phyloP scores from a whole-genome alignment of 75 land plant genomes.

The Pinus tabuliformis region DNA sequence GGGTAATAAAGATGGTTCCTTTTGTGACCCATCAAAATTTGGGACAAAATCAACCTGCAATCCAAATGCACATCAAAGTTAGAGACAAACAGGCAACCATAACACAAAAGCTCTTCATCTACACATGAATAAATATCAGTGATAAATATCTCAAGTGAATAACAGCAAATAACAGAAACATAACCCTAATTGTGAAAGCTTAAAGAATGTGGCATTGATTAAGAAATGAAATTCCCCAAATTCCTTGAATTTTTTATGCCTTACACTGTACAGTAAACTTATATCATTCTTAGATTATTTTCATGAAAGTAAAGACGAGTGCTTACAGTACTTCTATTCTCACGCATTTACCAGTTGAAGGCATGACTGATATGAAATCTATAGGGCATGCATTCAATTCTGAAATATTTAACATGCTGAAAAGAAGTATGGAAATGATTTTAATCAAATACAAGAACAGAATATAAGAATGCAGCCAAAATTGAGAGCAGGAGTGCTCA shows the following conservation, averaged over 20 bases:
- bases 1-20: conserved; percentile 89
- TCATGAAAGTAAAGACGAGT: too few relatives aligned
- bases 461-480: too few relatives aligned
- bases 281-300: background rate
- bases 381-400: too few relatives aligned
- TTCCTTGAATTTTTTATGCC: background rate
- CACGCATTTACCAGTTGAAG: too few relatives aligned
- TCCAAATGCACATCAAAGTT: background rate
- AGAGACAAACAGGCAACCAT: background rate
- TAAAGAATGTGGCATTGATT: background rate
- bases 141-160: background rate
- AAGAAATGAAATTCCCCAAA: background rate
- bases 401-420: too few relatives aligned
- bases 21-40: conserved; percentile 96
- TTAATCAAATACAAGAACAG: too few relatives aligned
- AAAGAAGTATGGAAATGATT: too few relatives aligned
- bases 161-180: background rate
- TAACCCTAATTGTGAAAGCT: background rate
- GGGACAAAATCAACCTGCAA: conserved; percentile 87
- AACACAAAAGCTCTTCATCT: background rate
- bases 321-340: too few relatives aligned
- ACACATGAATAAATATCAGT: background rate
- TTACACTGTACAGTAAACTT: background rate
- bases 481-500: too few relatives aligned
- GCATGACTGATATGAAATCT: too few relatives aligned